Conservation (phyloP, 306 rosid genomes). For the Vicia sativa region DNA sequence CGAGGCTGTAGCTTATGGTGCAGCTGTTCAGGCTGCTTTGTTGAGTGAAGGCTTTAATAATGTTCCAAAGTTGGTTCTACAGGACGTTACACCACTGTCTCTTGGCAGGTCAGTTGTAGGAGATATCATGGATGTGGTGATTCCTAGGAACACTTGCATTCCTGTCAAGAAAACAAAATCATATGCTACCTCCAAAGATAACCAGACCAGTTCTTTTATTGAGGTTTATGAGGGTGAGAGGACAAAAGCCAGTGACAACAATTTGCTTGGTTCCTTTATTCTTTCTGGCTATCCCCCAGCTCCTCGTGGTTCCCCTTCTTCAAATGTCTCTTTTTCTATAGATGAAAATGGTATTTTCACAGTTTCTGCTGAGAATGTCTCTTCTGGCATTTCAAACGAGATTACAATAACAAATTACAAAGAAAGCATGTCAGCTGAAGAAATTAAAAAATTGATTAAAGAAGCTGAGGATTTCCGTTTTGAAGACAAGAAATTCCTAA, state of each 20-base stretch:
- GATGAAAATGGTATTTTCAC: slow-evolving; percentile 3
- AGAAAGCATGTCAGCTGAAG: slow-evolving; percentile 43
- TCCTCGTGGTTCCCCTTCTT: slow-evolving; percentile 43
- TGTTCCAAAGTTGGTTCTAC: slow-evolving; percentile 40
- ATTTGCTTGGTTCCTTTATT: slow-evolving; percentile 44
- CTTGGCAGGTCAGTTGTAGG: not conserved
- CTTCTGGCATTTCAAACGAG: not conserved
- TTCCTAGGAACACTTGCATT: slow-evolving; percentile 51
- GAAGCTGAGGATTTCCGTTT: slow-evolving; percentile 47
- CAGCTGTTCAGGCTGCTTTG: slow-evolving; percentile 22
- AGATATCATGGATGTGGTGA: not conserved
- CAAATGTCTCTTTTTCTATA: slow-evolving; percentile 39
- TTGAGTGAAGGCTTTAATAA: not conserved
- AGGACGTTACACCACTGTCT: slow-evolving; percentile 57
- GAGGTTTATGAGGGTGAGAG: slow-evolving; percentile 13
- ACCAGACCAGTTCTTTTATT: slow-evolving; percentile 40
- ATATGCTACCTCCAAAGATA: not conserved
- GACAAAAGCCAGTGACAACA: slow-evolving; percentile 38
- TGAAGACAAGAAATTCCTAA: slow-evolving; percentile 47
- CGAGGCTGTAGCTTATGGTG: slow-evolving; percentile 37
- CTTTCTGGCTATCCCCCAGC: slow-evolving; percentile 44
- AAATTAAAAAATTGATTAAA: slow-evolving; percentile 46
- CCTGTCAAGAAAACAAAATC: slow-evolving; percentile 19
- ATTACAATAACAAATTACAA: slow-evolving; percentile 23
- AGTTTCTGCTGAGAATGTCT: not conserved